Base-by-base conservation (phyloP, 176 grass and related monocot species). In the Calamus simplicifolius region DNA sequence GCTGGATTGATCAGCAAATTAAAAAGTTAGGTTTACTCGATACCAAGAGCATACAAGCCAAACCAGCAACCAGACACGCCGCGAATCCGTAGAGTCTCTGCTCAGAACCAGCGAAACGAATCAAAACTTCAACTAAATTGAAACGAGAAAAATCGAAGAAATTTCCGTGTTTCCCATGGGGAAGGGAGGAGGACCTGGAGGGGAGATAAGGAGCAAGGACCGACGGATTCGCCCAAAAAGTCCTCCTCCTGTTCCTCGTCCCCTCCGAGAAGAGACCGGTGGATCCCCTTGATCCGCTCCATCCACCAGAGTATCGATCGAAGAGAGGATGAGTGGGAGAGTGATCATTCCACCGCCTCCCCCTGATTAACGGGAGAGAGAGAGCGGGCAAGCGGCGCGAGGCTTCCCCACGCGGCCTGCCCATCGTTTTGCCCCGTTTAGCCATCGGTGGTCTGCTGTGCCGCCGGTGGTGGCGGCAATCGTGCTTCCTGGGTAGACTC, bases 21-120 rank as follows among this genome's bases (percentile, higher is more conserved):
- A 12, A 65, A 52, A 6, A 12, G 17, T 52, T 57, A 70, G 59
- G 8, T 38, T 48, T 51, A n/a, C 50, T 6, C 23, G 21, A 16
- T 91, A 97, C 93, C 93, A 97, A 54, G 54, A 92, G 71, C 93
- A 97, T 91, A 35, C 88, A 76, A n/a, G 75, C 84, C 43, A 91
- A 75, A 57, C 84, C 92, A 48, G 67, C 59, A 65, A 77, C 78
- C 54, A 97, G 69, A 63, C 71, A 91, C 17, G 66, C 73, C 16
- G 74, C 81, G 29, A 97, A 97, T 12, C 72, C 81, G 70, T 91
- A 97, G 51, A 97, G 28, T 61, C 84, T 72, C 93, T 96, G 74
- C 68, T 62, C 31, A 18, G 48, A 64, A 8, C 35, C 7, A 19
- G 5, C 64, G 25, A 48, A 25, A 49, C 59, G 5, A 72, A 54